Percentiles rank a stretch among this genome's conserved stretches.
Conservation (phyloP, 306 rosid species). For the Cicer chorassanicum region DNA sequence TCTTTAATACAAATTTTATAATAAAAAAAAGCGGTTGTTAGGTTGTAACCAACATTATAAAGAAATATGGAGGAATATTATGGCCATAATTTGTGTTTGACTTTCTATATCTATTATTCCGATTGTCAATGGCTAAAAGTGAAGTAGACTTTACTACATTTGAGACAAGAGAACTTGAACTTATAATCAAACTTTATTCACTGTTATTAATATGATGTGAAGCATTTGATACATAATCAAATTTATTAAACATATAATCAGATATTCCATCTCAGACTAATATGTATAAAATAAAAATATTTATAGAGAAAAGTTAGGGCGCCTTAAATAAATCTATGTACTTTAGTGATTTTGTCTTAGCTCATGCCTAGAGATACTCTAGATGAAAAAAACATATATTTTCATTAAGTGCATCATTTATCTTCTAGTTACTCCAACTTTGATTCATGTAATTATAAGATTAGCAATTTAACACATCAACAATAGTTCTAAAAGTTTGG, state of each 20-base stretch:
- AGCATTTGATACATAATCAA: neutral
- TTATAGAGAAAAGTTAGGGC: too few relatives aligned
- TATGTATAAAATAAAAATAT: too few relatives aligned
- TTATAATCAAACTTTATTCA: too few relatives aligned
- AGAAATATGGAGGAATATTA: slow-evolving; percentile 17
- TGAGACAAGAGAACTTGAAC: neutral
- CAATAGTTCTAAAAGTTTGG: slow-evolving; percentile 45
- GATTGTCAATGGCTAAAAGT: slow-evolving; percentile 39
- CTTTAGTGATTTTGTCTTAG: too few relatives aligned
- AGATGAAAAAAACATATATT: too few relatives aligned
- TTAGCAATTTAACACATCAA: slow-evolving; percentile 12
- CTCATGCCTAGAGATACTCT: too few relatives aligned
- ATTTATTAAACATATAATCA: neutral
- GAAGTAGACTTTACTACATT: slow-evolving; percentile 30
- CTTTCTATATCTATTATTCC: slow-evolving; percentile 23
- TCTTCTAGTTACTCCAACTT: neutral
- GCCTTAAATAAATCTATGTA: too few relatives aligned
- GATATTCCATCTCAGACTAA: neutral
- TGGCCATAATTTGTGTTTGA: slow-evolving; percentile 45
- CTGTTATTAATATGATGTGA: too few relatives aligned
- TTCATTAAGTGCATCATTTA: too few relatives aligned
- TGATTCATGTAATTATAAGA: slow-evolving; percentile 18
- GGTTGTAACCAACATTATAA: slow-evolving; percentile 39
- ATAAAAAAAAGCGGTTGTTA: slow-evolving; percentile 35
- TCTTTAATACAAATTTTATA: neutral